These are phyloP conservation scores for Emergomyces africanus DNA, from an alignment of 2,329 filamentous ascomycete species.

Conservation along the genomic window DNA sequence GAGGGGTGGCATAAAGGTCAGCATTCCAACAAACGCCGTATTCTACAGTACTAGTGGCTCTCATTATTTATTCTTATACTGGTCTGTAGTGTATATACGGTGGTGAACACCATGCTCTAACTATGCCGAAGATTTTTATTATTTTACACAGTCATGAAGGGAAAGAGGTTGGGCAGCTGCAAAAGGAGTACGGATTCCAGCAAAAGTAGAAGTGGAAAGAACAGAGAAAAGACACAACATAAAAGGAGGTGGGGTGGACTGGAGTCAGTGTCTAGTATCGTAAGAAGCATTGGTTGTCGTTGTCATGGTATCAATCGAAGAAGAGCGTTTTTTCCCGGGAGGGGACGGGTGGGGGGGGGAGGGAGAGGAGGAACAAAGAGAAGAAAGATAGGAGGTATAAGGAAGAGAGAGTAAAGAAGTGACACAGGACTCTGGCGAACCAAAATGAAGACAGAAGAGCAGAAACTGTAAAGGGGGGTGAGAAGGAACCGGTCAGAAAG, in stretches of 20 bases:
- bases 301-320: background rate
- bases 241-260: background rate
- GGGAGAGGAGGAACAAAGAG: slow-evolving; percentile 5
- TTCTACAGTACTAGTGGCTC: background rate
- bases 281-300: background rate
- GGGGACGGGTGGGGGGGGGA: slow-evolving; percentile 3
- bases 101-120: background rate
- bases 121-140: background rate
- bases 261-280: background rate
- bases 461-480: background rate
- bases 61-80: background rate
- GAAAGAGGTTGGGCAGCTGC: background rate
- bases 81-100: background rate
- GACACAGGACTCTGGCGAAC: background rate
- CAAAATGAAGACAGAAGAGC: background rate
- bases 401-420: background rate
- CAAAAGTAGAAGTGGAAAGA: background rate
- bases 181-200: background rate
- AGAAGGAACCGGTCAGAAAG: background rate
- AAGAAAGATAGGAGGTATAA: background rate
- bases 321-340: too few species aligned
- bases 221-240: background rate
- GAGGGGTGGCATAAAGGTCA: background rate
- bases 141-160: background rate
- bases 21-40: background rate